Percentiles rank a stretch among this genome's conserved stretches.
phyloP scores from a whole-genome alignment of 78 protist genomes.

The Guillardia theta region DNA sequence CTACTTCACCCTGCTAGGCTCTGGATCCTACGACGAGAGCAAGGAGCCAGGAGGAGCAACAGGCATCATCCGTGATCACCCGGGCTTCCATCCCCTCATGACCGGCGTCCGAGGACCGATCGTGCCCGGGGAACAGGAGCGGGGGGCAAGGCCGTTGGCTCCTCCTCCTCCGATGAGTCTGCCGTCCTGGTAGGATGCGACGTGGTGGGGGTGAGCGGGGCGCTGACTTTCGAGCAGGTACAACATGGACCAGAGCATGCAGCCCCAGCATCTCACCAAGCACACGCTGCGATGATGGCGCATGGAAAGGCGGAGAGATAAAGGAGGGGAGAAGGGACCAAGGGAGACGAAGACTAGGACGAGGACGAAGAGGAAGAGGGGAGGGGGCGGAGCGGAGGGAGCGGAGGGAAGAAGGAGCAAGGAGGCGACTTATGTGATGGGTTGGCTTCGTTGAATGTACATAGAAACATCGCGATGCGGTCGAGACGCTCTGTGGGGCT shows the following conservation, averaged over 20 bases:
- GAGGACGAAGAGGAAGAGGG: background rate
- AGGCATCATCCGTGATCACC: background rate
- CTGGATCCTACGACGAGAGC: slow-evolving; percentile 17
- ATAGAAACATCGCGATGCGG: no score
- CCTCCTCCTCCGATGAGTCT: background rate
- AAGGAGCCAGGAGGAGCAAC: background rate
- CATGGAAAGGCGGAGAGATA: background rate
- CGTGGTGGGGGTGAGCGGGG: background rate
- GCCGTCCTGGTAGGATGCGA: background rate
- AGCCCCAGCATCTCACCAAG: background rate
- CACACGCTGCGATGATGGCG: background rate
- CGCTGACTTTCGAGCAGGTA: background rate
- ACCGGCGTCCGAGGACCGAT: background rate
- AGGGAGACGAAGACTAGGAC: background rate
- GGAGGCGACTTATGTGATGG: no score
- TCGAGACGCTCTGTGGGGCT: no score
- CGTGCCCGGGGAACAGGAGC: background rate
- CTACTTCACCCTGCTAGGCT: background rate
- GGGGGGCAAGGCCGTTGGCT: background rate
- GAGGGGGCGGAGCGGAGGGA: background rate
- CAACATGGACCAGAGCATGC: background rate
- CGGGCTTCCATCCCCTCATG: background rate
- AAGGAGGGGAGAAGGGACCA: background rate
- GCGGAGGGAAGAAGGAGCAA: no score
- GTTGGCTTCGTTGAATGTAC: background rate